Evolutionary conservation across 306 rosid genomes (phyloP).

Genomic region (Coriaria nepalensis): DNA sequence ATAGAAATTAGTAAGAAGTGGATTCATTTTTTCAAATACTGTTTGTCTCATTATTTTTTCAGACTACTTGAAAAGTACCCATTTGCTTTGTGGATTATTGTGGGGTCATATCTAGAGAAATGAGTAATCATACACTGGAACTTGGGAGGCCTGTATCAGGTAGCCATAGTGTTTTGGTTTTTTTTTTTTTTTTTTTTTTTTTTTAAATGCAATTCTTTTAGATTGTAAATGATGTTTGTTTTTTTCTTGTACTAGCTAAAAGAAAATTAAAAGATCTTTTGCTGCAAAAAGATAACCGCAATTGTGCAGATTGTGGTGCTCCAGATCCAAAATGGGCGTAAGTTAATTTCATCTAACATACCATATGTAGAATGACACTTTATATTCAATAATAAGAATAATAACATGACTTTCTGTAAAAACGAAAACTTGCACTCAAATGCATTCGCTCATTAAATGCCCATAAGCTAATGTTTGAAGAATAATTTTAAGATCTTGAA

Average conservation of each 20-base stretch:
- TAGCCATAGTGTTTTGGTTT: slow-evolving; percentile 12
- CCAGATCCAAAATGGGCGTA: slow-evolving; percentile 99
- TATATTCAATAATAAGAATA: not conserved
- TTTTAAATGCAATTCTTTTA: not conserved
- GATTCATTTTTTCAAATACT: too few relatives aligned
- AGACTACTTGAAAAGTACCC: slow-evolving; percentile 8
- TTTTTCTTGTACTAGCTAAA: slow-evolving; percentile 53
- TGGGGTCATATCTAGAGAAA: slow-evolving; percentile 15
- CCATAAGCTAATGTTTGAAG: too few relatives aligned
- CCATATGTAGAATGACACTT: not conserved
- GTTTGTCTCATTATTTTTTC: not conserved
- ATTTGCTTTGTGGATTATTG: slow-evolving; percentile 20
- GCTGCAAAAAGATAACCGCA: slow-evolving; percentile 60
- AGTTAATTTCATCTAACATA: slow-evolving; percentile 15
- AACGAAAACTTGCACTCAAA: not conserved
- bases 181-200: not conserved
- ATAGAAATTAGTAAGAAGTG: too few relatives aligned
- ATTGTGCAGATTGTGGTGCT: slow-evolving; percentile 89
- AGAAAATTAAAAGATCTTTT: slow-evolving; percentile 62
- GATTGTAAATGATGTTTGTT: slow-evolving; percentile 13
- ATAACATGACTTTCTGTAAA: not conserved
- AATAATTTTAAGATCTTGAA: too few relatives aligned
- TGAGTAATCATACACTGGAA: slow-evolving; percentile 28
- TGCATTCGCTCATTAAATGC: too few relatives aligned
- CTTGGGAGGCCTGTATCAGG: slow-evolving; percentile 54